phyloP scores from a whole-genome alignment of 2,329 filamentous ascomycete genomes.

The Exserohilum rostratum region DNA sequence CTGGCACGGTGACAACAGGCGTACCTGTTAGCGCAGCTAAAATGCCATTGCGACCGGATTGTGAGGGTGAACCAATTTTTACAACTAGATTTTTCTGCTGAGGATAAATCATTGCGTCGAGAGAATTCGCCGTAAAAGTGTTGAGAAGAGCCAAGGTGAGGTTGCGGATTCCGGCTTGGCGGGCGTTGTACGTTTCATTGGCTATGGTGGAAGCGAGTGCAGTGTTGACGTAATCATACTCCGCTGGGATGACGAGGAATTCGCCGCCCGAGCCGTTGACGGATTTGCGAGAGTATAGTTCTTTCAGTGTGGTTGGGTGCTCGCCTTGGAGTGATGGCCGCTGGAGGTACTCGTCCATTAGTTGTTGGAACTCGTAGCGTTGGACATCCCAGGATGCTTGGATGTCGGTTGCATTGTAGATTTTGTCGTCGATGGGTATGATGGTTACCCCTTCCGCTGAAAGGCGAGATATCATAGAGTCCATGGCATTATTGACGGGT shows the following conservation, averaged over 20 bases:
- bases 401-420: constrained; percentile 62
- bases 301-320: constrained; percentile 54
- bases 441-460: constrained; percentile 56
- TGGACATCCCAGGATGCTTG: constrained; percentile 62
- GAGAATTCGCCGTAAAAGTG: constrained; percentile 56
- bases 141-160: constrained; percentile 59
- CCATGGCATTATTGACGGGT: constrained; percentile 63
- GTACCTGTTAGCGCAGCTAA: constrained; percentile 60
- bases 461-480: constrained; percentile 55
- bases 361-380: constrained; percentile 63
- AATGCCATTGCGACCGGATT: constrained; percentile 66
- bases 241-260: constrained; percentile 65
- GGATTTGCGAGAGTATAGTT: constrained; percentile 55
- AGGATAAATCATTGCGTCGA: constrained; percentile 68
- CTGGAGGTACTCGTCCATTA: constrained; percentile 62
- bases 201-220: constrained; percentile 59
- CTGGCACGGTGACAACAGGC: constrained; percentile 61
- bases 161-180: constrained; percentile 57
- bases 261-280: constrained; percentile 46
- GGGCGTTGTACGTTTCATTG: constrained; percentile 57
- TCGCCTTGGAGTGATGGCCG: constrained; percentile 50
- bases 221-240: constrained; percentile 62
- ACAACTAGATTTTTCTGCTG: constrained; percentile 69
- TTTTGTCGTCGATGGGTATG: constrained; percentile 55
- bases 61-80: constrained; percentile 61